These are phyloP conservation scores for Trichoderma sp. DNA, from an alignment of 2,329 filamentous ascomycete genomes.

Conservation along the genomic window DNA sequence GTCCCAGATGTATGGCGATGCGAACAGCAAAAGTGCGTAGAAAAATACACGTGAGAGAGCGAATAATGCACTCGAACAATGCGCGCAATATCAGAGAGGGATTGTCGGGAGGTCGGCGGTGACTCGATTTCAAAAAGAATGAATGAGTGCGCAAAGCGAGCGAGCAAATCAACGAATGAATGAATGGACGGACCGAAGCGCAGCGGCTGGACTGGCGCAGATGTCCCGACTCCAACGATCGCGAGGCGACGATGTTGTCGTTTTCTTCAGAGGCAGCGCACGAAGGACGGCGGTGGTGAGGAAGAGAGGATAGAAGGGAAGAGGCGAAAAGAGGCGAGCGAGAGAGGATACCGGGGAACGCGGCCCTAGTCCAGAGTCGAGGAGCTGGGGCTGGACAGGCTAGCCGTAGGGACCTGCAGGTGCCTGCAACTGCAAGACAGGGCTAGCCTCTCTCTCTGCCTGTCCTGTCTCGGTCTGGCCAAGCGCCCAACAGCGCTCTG, in stretches of 20 bases:
- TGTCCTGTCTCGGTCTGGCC: not conserved
- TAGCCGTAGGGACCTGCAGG: not conserved
- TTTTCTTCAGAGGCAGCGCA: constrained; percentile 7
- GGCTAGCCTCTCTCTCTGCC: not conserved
- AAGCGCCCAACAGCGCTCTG: not conserved
- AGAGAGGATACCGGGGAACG: constrained; percentile 15
- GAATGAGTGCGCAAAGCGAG: constrained; percentile 1
- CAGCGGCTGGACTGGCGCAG: constrained; percentile 22
- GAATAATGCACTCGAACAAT: constrained; percentile 28
- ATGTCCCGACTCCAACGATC: constrained; percentile 19
- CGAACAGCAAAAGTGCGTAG: constrained; percentile 10
- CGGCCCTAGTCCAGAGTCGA: not conserved
- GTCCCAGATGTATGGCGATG: constrained; percentile 6
- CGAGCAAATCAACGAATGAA: constrained; percentile 13
- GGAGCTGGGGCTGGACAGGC: not conserved
- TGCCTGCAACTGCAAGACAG: not conserved
- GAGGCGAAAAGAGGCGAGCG: constrained; percentile 20
- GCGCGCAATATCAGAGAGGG: constrained; percentile 9
- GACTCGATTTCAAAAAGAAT: constrained; percentile 15
- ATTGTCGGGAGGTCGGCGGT: constrained; percentile 7
- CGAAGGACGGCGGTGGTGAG: constrained; percentile 18
- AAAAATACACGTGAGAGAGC: constrained; percentile 28
- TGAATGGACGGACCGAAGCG: constrained; percentile 29
- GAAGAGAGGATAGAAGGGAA: constrained; percentile 29
- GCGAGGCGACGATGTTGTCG: constrained; percentile 25